Base-by-base conservation (phyloP, 163 green algal species). In the Scenedesmus sp. region DNA sequence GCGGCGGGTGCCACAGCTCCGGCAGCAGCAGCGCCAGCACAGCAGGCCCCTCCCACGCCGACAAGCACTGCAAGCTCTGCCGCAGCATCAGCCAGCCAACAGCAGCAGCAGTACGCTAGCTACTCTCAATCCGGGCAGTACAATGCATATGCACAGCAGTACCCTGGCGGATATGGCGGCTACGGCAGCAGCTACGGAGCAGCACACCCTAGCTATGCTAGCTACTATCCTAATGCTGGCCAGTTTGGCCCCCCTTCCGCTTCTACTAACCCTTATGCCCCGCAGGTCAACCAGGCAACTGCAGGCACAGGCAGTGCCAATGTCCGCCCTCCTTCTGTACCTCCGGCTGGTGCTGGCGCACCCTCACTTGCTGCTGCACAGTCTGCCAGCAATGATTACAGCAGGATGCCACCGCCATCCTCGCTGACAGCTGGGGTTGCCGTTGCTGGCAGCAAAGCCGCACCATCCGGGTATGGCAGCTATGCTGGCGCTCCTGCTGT, bases 211-310 rank as follows among this genome's bases (percentile, higher is more conserved):
- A 83, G 40, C 61, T 86, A 91, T 35, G 5, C 51, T 86, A 73
- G 49, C 86, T 81, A 86, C 72, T 37, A 86, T 78, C 33, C 37
- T 30, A 22, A 40, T 18, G 33, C 46, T 37, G 12, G n/a, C 33
- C 76, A 91, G 70, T 59, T 79, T 22, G 51, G 35, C 26, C 35
- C 46, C 81, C n/a, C 88, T 43, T 88, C 46, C 85, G n/a, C 88
- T 68, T 85, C 61, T 72, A 61, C 88, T 88, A 94, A 92, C 68
- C n/a, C 65, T 73, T 88, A 88, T 89, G 88, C 81, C 68, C 24
- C 80, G 78, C 76, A 86, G 87, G 76, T 86, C 20, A 76, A 76
- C 65, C 65, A 37, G 65, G 65, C 40, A 46, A 51, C 35, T 51
- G 22, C 76, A 35, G 40, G 42, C 76, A 51, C 40, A 51, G 40